Conservation (phyloP, 2,329 filamentous ascomycete species). For the Venturia asperata region DNA sequence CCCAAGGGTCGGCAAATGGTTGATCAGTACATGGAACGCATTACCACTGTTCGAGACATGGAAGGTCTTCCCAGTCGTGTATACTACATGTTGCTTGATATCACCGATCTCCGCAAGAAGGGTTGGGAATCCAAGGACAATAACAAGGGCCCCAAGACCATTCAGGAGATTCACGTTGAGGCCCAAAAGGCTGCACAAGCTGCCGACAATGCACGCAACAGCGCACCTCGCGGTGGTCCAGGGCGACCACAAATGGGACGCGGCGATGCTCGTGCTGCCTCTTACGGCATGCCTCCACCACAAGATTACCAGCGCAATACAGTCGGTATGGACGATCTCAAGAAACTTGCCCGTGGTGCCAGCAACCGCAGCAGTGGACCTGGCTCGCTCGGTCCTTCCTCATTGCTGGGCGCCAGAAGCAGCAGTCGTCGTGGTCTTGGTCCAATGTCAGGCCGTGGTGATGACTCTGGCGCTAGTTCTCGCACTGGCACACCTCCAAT, state of each 20-base stretch:
- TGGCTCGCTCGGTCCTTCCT: constrained; percentile 67
- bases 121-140: constrained; percentile 81
- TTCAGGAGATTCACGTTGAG: constrained; percentile 82
- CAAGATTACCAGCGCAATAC: constrained; percentile 67
- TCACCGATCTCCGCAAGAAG: constrained; percentile 71
- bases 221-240: constrained; percentile 57
- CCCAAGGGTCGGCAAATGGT: constrained; percentile 79
- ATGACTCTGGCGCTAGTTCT: constrained; percentile 82
- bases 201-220: constrained; percentile 54
- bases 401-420: constrained; percentile 76
- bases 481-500: constrained; percentile 80
- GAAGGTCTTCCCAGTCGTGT: constrained; percentile 74
- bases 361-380: constrained; percentile 48
- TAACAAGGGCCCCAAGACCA: constrained; percentile 94
- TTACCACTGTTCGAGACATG: constrained; percentile 72
- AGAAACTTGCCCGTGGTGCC: constrained; percentile 53
- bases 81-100: constrained; percentile 94
- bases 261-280: constrained; percentile 72
- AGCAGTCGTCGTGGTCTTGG: constrained; percentile 77
- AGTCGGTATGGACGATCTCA: constrained; percentile 84
- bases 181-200: constrained; percentile 68
- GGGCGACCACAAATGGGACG: constrained; percentile 69
- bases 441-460: constrained; percentile 63
- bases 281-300: constrained; percentile 58
- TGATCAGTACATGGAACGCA: constrained; percentile 88